phyloP scores from a whole-genome alignment of 306 rosid species.

The Bauhinia variegata region DNA sequence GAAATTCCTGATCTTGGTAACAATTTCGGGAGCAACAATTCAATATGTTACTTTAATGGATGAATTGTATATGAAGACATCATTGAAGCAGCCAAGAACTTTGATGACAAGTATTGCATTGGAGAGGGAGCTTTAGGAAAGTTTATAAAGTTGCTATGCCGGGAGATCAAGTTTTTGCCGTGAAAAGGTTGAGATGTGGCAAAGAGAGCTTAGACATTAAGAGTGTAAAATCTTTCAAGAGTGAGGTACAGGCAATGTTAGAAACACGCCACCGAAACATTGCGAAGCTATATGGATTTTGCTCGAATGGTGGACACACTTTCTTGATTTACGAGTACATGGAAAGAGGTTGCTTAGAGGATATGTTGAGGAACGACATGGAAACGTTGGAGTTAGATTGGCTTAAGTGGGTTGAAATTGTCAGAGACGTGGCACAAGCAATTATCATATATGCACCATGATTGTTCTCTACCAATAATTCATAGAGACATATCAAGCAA shows the following conservation, averaged over 20 bases:
- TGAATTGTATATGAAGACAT: slow-evolving; percentile 47
- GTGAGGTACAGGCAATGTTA: slow-evolving; percentile 42
- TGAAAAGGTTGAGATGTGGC: slow-evolving; percentile 36
- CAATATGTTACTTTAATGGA: slow-evolving; percentile 52
- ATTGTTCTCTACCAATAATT: slow-evolving; percentile 33
- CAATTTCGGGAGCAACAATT: slow-evolving; percentile 51
- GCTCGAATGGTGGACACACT: slow-evolving; percentile 44
- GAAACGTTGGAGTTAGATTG: slow-evolving; percentile 44
- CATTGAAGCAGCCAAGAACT: slow-evolving; percentile 46
- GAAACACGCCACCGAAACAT: slow-evolving; percentile 52
- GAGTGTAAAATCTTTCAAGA: slow-evolving; percentile 40
- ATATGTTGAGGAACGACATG: slow-evolving; percentile 31
- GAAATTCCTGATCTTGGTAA: too few species aligned
- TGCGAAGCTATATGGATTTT: slow-evolving; percentile 56
- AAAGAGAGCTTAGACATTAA: slow-evolving; percentile 39
- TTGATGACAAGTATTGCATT: slow-evolving; percentile 42
- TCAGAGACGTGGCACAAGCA: slow-evolving; percentile 44
- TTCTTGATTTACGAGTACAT: slow-evolving; percentile 51
- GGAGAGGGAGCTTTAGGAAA: slow-evolving; percentile 49
- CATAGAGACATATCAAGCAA: slow-evolving; percentile 56
- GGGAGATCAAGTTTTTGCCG: too few species aligned
- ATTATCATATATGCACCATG: slow-evolving; percentile 33
- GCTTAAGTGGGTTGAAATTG: slow-evolving; percentile 38
- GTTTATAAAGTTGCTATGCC: slow-evolving; percentile 51
- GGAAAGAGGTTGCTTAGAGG: slow-evolving; percentile 46